Evolutionary conservation across 805 yeast genomes (phyloP).

Genomic region (Peterozyma xylosa): DNA sequence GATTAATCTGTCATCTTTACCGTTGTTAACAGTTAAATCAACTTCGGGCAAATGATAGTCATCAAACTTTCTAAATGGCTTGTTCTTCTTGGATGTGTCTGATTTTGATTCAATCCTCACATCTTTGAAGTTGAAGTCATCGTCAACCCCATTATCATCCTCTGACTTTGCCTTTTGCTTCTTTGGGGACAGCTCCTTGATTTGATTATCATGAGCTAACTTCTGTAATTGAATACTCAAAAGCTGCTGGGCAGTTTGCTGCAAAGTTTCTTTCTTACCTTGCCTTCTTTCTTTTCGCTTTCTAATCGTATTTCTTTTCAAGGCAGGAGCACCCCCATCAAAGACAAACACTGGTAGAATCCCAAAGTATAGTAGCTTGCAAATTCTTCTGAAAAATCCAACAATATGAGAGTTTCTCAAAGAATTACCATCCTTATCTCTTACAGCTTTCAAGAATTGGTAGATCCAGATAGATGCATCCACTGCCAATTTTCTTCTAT

Average conservation of each 20-base stretch:
- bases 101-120: background rate
- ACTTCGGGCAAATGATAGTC: slow-evolving; percentile 82
- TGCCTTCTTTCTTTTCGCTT: slow-evolving; percentile 67
- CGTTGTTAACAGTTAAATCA: slow-evolving; percentile 42
- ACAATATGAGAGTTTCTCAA: slow-evolving; percentile 77
- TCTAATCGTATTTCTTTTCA: slow-evolving; percentile 73
- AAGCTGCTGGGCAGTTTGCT: slow-evolving; percentile 71
- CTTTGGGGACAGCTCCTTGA: background rate
- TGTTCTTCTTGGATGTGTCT: slow-evolving; percentile 11
- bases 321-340: slow-evolving; percentile 89
- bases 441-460: slow-evolving; percentile 90
- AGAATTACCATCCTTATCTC: slow-evolving; percentile 77
- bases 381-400: slow-evolving; percentile 92
- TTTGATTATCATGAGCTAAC: slow-evolving; percentile 25
- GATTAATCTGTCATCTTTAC: slow-evolving; percentile 64
- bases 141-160: slow-evolving; percentile 19
- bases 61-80: slow-evolving; percentile 49
- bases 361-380: slow-evolving; percentile 83
- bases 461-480: slow-evolving; percentile 99
- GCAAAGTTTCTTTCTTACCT: slow-evolving; percentile 64
- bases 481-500: slow-evolving; percentile 76
- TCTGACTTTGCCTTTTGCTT: slow-evolving; percentile 8
- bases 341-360: slow-evolving; percentile 85
- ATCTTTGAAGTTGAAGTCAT: slow-evolving; percentile 7
- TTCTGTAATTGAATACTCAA: slow-evolving; percentile 74